Evolutionary conservation across 1,284 basidiomycete genomes (phyloP).

Genomic region (Trichosporon sp.): DNA sequence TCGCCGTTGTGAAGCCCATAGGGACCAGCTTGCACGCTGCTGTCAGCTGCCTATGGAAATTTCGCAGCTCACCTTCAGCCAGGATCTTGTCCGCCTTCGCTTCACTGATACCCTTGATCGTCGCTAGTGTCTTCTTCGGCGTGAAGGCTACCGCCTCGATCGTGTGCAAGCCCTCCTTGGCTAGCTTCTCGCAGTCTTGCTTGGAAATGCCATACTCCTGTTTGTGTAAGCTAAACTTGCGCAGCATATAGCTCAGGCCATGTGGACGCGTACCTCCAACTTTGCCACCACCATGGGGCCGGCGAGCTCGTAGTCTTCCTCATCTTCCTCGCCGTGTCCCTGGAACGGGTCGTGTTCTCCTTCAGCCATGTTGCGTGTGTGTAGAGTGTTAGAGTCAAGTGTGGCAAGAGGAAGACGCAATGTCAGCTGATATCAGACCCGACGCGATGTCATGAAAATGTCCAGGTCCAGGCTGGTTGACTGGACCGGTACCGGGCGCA

Average conservation of each 20-base stretch:
- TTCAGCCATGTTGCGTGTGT: conserved; percentile 7
- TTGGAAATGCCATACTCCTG: conserved; percentile 80
- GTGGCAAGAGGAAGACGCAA: too few relatives aligned
- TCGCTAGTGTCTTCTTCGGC: conserved; percentile 84
- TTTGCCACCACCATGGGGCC: conserved; percentile 78
- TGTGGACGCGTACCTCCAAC: conserved; percentile 54
- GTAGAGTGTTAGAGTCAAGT: too few relatives aligned
- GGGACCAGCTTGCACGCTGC: conserved; percentile 92
- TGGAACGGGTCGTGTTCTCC: conserved; percentile 38
- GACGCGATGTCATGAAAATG: neutral
- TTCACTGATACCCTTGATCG: conserved; percentile 96
- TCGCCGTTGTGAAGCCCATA: conserved; percentile 96
- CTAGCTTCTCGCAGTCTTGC: conserved; percentile 92
- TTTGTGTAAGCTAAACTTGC: neutral
- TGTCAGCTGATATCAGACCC: neutral
- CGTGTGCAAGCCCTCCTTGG: conserved; percentile 88
- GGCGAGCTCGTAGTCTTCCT: conserved; percentile 57
- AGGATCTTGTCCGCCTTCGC: conserved; percentile 97
- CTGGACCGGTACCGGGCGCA: neutral
- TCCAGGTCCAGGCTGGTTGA: neutral
- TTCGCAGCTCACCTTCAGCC: conserved; percentile 62
- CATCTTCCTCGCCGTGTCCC: conserved; percentile 47
- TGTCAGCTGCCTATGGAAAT: neutral
- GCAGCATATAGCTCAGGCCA: neutral
- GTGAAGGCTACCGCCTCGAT: conserved; percentile 96